phyloP scores from a whole-genome alignment of 163 green algal genomes.

The Dunaliella salina region DNA sequence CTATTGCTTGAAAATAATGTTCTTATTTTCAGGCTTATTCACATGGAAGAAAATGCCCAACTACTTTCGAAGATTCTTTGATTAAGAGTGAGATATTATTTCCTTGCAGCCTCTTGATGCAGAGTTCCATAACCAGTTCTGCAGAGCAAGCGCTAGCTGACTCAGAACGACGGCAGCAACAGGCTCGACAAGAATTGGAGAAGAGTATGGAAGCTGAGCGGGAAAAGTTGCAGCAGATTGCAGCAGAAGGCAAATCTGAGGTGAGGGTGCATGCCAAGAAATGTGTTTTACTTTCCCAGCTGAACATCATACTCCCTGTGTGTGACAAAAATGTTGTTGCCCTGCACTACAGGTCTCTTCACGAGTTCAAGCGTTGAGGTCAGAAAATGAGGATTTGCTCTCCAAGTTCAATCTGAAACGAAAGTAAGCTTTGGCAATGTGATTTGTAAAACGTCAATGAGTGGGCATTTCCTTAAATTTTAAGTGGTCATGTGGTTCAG shows the following conservation, averaged over 20 bases:
- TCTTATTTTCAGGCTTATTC: too few relatives aligned
- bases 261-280: background rate
- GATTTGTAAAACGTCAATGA: too few relatives aligned
- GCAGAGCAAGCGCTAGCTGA: background rate
- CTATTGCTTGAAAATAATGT: too few relatives aligned
- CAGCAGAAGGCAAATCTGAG: background rate
- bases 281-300: too few relatives aligned
- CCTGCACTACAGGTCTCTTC: background rate
- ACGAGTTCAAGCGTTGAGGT: background rate
- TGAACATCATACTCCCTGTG: too few relatives aligned
- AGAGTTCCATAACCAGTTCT: background rate
- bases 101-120: background rate
- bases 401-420: background rate
- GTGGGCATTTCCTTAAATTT: too few relatives aligned
- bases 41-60: too few relatives aligned
- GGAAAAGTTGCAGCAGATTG: background rate
- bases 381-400: background rate
- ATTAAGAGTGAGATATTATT: too few relatives aligned
- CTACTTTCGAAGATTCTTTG: too few relatives aligned
- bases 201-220: background rate
- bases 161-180: background rate
- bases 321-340: too few relatives aligned
- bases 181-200: background rate
- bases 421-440: background rate
- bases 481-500: too few relatives aligned